A percentile compares a stretch with the other conserved stretches of the same genome.
Evolutionary conservation across 345 rosid species (phyloP).

Genomic region (Bruguiera sexangula): DNA sequence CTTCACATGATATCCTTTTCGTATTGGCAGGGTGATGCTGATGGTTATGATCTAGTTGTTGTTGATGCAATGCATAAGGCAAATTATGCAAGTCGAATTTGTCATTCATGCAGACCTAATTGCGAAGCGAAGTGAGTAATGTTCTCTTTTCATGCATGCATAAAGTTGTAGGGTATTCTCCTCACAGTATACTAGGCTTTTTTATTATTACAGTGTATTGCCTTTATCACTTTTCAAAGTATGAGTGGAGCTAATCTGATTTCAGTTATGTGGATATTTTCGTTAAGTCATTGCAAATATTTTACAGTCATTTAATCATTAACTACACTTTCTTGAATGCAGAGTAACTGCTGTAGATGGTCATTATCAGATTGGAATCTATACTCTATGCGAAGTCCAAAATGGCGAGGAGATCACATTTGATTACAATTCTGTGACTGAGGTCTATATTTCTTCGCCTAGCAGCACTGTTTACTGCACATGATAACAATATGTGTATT

Average conservation of each 20-base stretch:
- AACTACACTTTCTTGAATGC: conserved; percentile 17
- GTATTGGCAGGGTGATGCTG: conserved; percentile 90
- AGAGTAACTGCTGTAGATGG: conserved; percentile 99
- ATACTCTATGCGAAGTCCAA: conserved; percentile 71
- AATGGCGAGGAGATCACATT: conserved; percentile 95
- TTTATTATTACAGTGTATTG: neutral
- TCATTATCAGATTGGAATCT: conserved; percentile 97
- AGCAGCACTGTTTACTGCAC: conserved; percentile 3
- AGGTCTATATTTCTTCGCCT: conserved; percentile 49
- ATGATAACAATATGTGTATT: neutral
- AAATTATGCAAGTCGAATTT: conserved; percentile 97
- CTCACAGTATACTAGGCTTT: neutral
- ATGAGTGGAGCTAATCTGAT: neutral
- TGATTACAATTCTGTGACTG: conserved; percentile 98
- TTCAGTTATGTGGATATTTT: neutral
- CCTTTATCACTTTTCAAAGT: neutral
- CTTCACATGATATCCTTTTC: conserved; percentile 21
- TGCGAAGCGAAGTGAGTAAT: conserved; percentile 94
- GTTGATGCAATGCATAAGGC: conserved; percentile 99
- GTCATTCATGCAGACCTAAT: conserved; percentile 99
- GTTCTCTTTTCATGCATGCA: neutral
- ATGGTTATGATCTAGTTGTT: conserved; percentile 97
- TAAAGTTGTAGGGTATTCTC: neutral
- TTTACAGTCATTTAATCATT: neutral
- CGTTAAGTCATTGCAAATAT: neutral